These are phyloP conservation scores for Helotiales sp. DNA, from an alignment of 2,329 filamentous ascomycete genomes.

Conservation along the genomic window DNA sequence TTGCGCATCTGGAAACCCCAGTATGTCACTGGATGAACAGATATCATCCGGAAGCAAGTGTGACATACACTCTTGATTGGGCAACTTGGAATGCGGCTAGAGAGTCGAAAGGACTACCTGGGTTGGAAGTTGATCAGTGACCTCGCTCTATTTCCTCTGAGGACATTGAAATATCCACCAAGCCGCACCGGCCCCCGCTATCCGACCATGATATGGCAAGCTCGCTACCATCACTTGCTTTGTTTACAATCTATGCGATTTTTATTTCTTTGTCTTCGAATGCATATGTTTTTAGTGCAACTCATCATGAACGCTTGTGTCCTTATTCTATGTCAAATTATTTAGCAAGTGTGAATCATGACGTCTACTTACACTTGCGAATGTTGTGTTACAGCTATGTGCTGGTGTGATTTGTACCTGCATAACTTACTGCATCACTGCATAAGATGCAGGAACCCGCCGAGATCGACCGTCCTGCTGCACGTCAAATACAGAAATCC, in stretches of 20 bases:
- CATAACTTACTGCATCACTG: neutral
- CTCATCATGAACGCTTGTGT: neutral
- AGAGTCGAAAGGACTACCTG: neutral
- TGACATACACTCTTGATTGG: neutral
- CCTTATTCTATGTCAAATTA: neutral
- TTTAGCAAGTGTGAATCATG: neutral
- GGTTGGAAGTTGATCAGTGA: too few species aligned
- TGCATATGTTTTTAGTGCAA: neutral
- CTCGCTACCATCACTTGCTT: too few species aligned
- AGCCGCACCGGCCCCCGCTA: too few species aligned
- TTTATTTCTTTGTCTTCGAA: neutral
- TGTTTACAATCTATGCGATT: too few species aligned
- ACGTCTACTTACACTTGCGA: too few species aligned
- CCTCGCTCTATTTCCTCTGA: too few species aligned
- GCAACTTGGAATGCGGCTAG: neutral
- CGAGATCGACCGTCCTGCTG: neutral
- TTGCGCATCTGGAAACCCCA: neutral
- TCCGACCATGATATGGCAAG: too few species aligned
- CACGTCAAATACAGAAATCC: neutral
- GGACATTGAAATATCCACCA: too few species aligned
- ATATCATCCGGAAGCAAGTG: neutral
- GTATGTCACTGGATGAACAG: neutral
- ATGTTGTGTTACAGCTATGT: neutral
- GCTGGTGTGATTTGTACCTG: neutral
- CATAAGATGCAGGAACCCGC: constrained; percentile 4